phyloP scores from a whole-genome alignment of 202 grass and related monocot species.

The Carex sylvatica region DNA sequence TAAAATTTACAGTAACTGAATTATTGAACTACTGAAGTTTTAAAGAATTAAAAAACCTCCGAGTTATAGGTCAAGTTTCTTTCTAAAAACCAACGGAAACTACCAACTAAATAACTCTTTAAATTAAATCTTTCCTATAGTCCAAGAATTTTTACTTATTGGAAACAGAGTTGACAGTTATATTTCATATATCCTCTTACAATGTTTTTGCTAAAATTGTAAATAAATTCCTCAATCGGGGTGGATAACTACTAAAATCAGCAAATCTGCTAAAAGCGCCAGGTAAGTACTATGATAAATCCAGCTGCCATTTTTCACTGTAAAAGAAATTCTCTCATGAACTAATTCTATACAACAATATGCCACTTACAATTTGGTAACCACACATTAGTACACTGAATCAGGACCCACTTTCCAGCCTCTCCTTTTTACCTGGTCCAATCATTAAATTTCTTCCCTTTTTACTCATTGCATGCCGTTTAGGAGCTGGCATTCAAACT shows the following conservation, averaged over 20 bases:
- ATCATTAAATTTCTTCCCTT: background rate
- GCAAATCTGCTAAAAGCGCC: constrained; percentile 8
- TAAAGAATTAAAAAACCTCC: background rate
- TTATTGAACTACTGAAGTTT: background rate
- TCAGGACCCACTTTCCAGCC: background rate
- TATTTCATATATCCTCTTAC: background rate
- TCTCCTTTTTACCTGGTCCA: background rate
- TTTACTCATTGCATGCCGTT: constrained; percentile 6
- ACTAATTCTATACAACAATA: background rate
- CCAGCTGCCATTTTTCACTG: background rate
- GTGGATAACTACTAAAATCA: background rate
- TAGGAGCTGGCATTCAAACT: constrained; percentile 19
- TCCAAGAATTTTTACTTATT: background rate
- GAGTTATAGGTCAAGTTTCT: background rate
- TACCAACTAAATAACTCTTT: background rate
- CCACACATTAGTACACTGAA: background rate
- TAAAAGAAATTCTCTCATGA: background rate
- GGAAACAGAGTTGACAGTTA: constrained; percentile 1
- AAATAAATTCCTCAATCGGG: background rate
- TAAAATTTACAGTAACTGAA: background rate
- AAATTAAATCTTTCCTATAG: background rate
- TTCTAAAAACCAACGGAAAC: background rate
- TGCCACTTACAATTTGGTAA: background rate
- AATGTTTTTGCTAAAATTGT: background rate
- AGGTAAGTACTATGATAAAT: background rate